These are phyloP conservation scores for Triticum monococcum DNA, from an alignment of 176 grass and related monocot genomes.

Conservation along the genomic window DNA sequence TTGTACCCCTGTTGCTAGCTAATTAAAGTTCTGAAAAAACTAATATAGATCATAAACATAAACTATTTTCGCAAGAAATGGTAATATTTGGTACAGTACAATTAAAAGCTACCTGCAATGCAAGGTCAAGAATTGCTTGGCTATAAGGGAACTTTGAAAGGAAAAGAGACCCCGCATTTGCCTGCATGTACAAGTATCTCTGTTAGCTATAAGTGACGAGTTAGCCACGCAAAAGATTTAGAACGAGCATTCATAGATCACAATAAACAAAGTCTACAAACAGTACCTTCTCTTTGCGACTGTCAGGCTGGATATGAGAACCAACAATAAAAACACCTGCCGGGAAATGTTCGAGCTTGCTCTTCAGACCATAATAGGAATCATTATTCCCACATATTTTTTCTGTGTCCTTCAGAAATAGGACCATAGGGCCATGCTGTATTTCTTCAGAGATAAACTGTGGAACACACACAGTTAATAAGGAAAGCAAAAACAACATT, in stretches of 20 bases:
- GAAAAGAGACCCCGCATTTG: constrained; percentile 68
- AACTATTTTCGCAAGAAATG: background rate
- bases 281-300: constrained; percentile 76
- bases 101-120: constrained; percentile 72
- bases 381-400: constrained; percentile 71
- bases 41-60: constrained; percentile 10
- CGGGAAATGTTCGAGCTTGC: constrained; percentile 71
- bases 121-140: constrained; percentile 88
- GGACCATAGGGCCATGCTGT: constrained; percentile 67
- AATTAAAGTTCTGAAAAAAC: background rate
- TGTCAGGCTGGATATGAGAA: constrained; percentile 78
- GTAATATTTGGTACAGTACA: constrained; percentile 8
- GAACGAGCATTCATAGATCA: background rate
- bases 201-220: constrained; percentile 24
- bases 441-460: constrained; percentile 87
- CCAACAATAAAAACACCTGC: constrained; percentile 80
- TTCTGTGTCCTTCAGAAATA: constrained; percentile 92
- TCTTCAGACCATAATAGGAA: constrained; percentile 71
- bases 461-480: constrained; percentile 17
- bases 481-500: constrained; percentile 27
- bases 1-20: background rate
- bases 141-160: constrained; percentile 97
- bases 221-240: background rate
- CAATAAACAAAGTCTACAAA: constrained; percentile 3
- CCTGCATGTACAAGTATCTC: constrained; percentile 49